Base-by-base conservation (phyloP, 202 grass and related monocot genomes). In the Dendrocalamus latiflorus region DNA sequence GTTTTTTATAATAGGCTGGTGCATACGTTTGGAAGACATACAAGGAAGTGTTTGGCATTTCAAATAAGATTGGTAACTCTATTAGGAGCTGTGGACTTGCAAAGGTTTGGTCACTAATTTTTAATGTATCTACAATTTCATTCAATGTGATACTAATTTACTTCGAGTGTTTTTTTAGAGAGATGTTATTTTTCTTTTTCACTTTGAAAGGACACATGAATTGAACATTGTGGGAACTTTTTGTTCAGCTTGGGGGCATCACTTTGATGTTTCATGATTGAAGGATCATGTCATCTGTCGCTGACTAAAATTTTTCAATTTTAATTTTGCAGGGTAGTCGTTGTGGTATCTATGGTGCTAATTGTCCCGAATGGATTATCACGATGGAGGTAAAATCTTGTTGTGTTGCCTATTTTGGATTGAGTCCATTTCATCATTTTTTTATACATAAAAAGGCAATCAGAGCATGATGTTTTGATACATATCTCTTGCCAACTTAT, bases 311-410 rank as follows among this genome's bases (percentile, higher is more conserved):
- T 8, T 1, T 12, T 64, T 64, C 3, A 44, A 33, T 53, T 49
- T 37, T 55, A 18, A 73, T 50, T 76, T 78, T 84, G 16, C 87
- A 97, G 94, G 92, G 88, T 65, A 86, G 88, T 59, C 90, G 90
- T 36, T 94, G 92, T 48, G 94, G 94, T 70, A 97, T 97, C 79
- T 97, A 93, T 82, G 94, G 94, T 80, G 88, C 86, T 75, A 97
- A 97, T 87, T 94, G 86, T 79, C 84, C 94, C 28, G 92, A 97
- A 76, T 97, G 94, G 94, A 67, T 97, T 77, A 94, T 94, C 33
- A 93, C 92, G 51, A 94, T 94, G 92, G 90, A 97, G 94, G 94
- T 94, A 88, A 68, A 65, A 13, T 86, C 24, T 83, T 86, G 13
- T 76, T 69, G 13, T 65, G 33, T 68, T 24, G 18, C 43, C 17